Conservation (phyloP, 2,329 filamentous ascomycete genomes). For the Talaromyces sp. region DNA sequence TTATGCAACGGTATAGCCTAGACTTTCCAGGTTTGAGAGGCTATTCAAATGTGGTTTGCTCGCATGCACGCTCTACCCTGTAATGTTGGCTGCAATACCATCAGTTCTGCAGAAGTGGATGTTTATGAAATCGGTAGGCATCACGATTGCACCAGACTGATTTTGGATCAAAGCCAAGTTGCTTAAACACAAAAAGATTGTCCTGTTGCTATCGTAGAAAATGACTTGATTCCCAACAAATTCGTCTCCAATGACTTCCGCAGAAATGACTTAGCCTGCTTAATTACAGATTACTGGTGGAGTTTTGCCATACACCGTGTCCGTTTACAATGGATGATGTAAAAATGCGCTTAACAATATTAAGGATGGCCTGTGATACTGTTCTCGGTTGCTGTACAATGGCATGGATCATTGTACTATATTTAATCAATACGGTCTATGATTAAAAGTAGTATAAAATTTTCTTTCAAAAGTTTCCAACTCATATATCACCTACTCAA, state of each 20-base stretch:
- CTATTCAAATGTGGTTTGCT: neutral
- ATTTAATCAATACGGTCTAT: neutral
- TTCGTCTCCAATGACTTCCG: neutral
- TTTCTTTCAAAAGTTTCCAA: neutral
- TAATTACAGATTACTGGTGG: neutral
- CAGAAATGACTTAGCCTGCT: too few relatives aligned
- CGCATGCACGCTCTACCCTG: neutral
- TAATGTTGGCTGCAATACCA: neutral
- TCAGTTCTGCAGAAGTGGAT: neutral
- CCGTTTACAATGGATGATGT: too few relatives aligned
- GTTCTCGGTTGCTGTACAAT: neutral
- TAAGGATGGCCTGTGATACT: neutral
- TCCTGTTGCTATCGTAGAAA: neutral
- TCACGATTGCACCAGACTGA: neutral
- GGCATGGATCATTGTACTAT: neutral
- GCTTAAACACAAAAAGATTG: neutral
- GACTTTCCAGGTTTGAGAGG: neutral
- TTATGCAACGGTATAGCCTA: neutral
- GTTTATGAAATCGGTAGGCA: neutral
- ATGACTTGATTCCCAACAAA: neutral
- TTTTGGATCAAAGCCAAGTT: neutral
- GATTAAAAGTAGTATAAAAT: neutral
- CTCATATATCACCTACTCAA: neutral
- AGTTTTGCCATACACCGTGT: neutral
- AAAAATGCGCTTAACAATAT: neutral